phyloP scores from a whole-genome alignment of 2,329 filamentous ascomycete species.

The Pyrenochaeta sp. region DNA sequence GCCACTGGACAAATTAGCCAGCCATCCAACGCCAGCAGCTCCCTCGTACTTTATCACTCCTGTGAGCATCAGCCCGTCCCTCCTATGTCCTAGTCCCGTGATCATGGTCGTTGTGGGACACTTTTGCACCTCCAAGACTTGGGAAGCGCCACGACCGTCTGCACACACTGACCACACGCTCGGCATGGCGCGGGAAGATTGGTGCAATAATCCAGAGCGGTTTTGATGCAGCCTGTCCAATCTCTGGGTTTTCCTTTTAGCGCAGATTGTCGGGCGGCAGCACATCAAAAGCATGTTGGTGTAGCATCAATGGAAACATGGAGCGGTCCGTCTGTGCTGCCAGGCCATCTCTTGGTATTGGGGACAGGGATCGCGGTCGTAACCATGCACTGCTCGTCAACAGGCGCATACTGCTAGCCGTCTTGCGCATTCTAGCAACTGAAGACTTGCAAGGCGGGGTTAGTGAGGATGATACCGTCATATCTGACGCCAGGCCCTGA shows the following conservation, averaged over 20 bases:
- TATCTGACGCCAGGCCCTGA: slow-evolving; percentile 11
- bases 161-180: slow-evolving; percentile 13
- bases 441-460: slow-evolving; percentile 5
- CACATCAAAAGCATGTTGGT: slow-evolving; percentile 11
- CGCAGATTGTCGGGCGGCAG: slow-evolving; percentile 8
- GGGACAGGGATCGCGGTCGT: slow-evolving; percentile 3
- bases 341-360: background rate
- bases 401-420: slow-evolving; percentile 9
- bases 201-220: slow-evolving; percentile 12
- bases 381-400: background rate
- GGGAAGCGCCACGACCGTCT: slow-evolving; percentile 11
- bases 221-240: slow-evolving; percentile 13
- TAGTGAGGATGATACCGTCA: slow-evolving; percentile 20
- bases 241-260: background rate
- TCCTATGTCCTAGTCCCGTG: slow-evolving; percentile 22
- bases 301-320: slow-evolving; percentile 6
- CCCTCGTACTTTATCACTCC: slow-evolving; percentile 19
- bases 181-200: slow-evolving; percentile 19
- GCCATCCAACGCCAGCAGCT: slow-evolving; percentile 26
- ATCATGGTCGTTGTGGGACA: slow-evolving; percentile 17
- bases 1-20: slow-evolving; percentile 29
- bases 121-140: slow-evolving; percentile 17
- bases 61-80: slow-evolving; percentile 13
- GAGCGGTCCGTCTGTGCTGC: slow-evolving; percentile 1
- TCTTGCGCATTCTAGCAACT: background rate